A percentile compares a stretch with the other conserved stretches of the same genome.
Conservation (phyloP, 1,284 basidiomycete species). For the Puccinia brachypodii region DNA sequence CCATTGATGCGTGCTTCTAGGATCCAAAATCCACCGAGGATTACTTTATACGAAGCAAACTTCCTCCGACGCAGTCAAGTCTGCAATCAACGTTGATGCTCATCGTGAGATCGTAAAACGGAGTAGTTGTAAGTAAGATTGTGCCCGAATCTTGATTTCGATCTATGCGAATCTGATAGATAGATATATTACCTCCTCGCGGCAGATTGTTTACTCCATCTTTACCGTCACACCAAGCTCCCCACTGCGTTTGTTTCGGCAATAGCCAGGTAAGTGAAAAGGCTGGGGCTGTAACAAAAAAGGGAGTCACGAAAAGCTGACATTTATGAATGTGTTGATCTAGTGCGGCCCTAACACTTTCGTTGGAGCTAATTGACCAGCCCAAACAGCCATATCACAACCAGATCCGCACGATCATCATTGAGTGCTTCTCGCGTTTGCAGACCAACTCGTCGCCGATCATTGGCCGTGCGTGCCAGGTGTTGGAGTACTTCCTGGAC, state of each 20-base stretch:
- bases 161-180: background rate
- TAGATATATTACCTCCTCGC: background rate
- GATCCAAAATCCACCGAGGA: constrained; percentile 45
- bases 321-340: background rate
- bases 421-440: constrained; percentile 31
- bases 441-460: constrained; percentile 39
- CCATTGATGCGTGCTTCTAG: background rate
- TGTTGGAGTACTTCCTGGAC: constrained; percentile 43
- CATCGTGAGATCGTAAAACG: constrained; percentile 40
- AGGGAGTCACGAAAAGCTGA: background rate
- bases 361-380: constrained; percentile 27
- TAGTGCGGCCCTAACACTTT: constrained; percentile 43
- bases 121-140: constrained; percentile 11
- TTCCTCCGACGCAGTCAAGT: background rate
- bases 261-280: constrained; percentile 34
- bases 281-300: background rate
- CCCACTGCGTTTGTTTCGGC: constrained; percentile 47
- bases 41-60: constrained; percentile 32
- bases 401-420: constrained; percentile 23
- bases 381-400: constrained; percentile 12
- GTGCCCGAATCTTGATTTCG: background rate
- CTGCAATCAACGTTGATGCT: constrained; percentile 29
- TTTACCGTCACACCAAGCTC: constrained; percentile 39
- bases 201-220: constrained; percentile 33
- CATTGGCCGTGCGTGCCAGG: constrained; percentile 33